A percentile compares a stretch with the other conserved stretches of the same genome.
phyloP scores from a whole-genome alignment of 257 asterid species.

The Nicotiana knightiana region DNA sequence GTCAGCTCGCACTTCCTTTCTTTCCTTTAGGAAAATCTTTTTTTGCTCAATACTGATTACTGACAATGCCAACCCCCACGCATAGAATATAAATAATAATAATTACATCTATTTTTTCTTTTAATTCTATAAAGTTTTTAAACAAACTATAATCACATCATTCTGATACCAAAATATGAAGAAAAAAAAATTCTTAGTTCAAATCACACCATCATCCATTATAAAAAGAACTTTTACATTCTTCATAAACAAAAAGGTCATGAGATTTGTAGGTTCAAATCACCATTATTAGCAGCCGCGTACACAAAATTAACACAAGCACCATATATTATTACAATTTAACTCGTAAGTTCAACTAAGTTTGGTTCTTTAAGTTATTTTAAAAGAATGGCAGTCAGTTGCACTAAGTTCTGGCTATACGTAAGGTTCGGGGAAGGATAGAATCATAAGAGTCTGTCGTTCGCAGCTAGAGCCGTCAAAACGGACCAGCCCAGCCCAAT shows the following conservation, averaged over 20 bases:
- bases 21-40: conserved; percentile 3
- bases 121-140: background rate
- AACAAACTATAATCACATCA: background rate
- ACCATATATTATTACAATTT: background rate
- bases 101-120: background rate
- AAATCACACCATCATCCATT: background rate
- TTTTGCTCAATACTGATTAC: conserved; percentile 1
- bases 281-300: background rate
- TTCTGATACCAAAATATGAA: background rate
- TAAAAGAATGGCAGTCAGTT: too few species aligned
- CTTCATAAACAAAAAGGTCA: background rate
- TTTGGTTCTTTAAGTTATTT: too few species aligned
- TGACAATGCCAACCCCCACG: conserved; percentile 10
- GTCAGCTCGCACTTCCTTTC: conserved; percentile 18
- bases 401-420: too few species aligned
- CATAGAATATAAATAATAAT: background rate
- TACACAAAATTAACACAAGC: background rate
- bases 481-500: too few species aligned
- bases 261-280: background rate
- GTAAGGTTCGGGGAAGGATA: accelerated
- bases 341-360: background rate
- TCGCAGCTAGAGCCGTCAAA: too few species aligned
- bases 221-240: background rate
- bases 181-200: background rate
- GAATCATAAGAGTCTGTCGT: too few species aligned